Evolutionary conservation across 805 yeast species (phyloP), one percentile per base, ranked within the genome.

Genomic region (Ogataea haglerorum): DNA sequence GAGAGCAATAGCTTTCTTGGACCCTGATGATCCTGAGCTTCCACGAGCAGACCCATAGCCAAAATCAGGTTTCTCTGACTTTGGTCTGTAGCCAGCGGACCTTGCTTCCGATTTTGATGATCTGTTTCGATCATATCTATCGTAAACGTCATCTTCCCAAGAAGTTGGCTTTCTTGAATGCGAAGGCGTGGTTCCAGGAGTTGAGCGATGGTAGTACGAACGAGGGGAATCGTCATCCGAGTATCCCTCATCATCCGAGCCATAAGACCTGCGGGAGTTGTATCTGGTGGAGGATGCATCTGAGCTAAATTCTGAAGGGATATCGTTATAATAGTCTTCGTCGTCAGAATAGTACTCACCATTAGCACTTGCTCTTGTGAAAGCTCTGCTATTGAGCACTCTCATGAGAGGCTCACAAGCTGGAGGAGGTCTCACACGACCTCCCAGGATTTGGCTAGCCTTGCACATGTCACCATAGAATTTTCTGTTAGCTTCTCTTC

Each of bases 401-500:
- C 95, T 75, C 78, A 88, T 80, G 49, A 91, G 73, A 5, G 93
- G 75, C 48, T 89, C 97, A 52, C 89, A 85, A 9, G 85, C 89
- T 21, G 96, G 88, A 2, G 98, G 98, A 3, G 96, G 78, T 34
- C 88, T 91, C n/a, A 91, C 86, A 50, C 84, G 76, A 28, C 99
- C 99, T 6, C 82, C 68, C 38, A 91, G 72, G 56, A 91, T 85
- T 58, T 73, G 73, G 62, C 86, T 78, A n/a, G 97, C 95, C 45
- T 93, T 89, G 61, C 95, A 85, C 50, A 75, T 79, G 52, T 73
- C 75, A 27, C 99, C 98, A 60, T 91, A 91, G 59, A 91, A 91
- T 66, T 91, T 91, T 57, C 96, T 75, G 65, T 91, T 91, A 19
- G 98, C 96, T 56, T 93, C 98, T 66, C 98, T 78, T 69, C 99